These are phyloP conservation scores for Gossypium sturtianum DNA, from an alignment of 345 rosid genomes.

Conservation along the genomic window DNA sequence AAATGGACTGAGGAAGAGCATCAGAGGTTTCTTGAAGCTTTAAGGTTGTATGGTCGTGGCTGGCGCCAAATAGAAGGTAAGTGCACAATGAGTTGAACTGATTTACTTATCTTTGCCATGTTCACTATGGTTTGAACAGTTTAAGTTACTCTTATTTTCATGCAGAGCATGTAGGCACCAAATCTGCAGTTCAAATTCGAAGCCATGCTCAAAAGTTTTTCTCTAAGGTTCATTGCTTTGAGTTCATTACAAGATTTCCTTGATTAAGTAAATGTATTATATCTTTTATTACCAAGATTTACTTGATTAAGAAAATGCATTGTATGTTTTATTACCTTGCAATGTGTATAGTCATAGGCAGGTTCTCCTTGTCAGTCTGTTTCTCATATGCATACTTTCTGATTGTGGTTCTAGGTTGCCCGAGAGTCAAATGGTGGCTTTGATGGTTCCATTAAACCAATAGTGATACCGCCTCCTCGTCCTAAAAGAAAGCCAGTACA, in stretches of 20 bases:
- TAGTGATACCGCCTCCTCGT: slow-evolving; percentile 89
- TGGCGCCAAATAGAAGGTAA: slow-evolving; percentile 88
- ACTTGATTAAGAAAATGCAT: neutral
- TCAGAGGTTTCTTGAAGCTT: slow-evolving; percentile 77
- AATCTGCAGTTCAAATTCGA: slow-evolving; percentile 89
- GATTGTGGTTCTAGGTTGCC: slow-evolving; percentile 43
- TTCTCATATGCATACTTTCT: slow-evolving; percentile 4
- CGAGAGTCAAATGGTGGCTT: slow-evolving; percentile 35
- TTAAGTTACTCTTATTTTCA: slow-evolving; percentile 14
- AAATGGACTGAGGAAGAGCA: slow-evolving; percentile 93
- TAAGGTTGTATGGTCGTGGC: slow-evolving; percentile 74
- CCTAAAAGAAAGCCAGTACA: slow-evolving; percentile 78
- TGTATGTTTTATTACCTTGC: neutral
- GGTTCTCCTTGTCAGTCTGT: neutral
- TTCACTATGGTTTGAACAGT: neutral
- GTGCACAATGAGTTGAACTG: neutral
- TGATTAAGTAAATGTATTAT: neutral
- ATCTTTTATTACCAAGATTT: neutral
- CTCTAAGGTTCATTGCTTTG: slow-evolving; percentile 55
- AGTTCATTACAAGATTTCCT: neutral
- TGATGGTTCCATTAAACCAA: slow-evolving; percentile 29
- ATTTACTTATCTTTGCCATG: neutral
- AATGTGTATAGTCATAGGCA: neutral
- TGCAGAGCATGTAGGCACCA: slow-evolving; percentile 83
- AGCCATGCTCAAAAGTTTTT: slow-evolving; percentile 98